Base-by-base conservation (phyloP, 2,329 filamentous ascomycete species). In the Xylaria digitata region DNA sequence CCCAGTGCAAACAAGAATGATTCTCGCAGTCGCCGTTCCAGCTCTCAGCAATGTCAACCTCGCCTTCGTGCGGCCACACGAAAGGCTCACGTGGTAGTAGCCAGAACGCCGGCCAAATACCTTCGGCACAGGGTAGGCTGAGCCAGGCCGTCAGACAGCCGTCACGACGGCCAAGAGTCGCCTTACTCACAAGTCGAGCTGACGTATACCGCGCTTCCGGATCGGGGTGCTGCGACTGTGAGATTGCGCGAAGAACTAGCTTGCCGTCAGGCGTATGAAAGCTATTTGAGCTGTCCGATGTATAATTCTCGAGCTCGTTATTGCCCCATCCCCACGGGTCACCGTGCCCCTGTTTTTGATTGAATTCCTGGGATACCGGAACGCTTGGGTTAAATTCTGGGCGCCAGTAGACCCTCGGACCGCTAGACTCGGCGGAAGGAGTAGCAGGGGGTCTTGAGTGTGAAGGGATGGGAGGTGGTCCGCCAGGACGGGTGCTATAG, bases 51-150 rank as follows among this genome's bases (percentile, higher is more conserved):
- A 89, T 86, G 74, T 89, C 87, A 13, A 89, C 79, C 74, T 89
- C 87, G 62, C 86, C 87, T 66, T 89, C 87, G 0, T 77, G 81
- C 0, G 87, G 87, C 87, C 87, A 89, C 0, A 77, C 76, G 71
- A 88, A 89, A 0, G 86, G 87, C 69, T 89, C 85, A 37, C 80
- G 76, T 0, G 87, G 87, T 6, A 89, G 78, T 59, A 89, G 81
- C 87, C 87, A 89, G 72, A 88, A 88, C 0, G 87, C 87, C 0
- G 87, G 87, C 87, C 87, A 89, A 53, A 89, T 84, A 3, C 87
- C 87, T 2, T 79, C 74, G 0, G 86, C 86, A 59, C 83, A 85
- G 0, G 87, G 87, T 0, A 85, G 81, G 0, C 80, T 78, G 11
- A 88, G 80, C 1, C 82, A 80, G 1, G 84, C 86, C 2, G 82